A percentile compares a stretch with the other conserved stretches of the same genome.
These are phyloP conservation scores for Oxyria digyna DNA, from an alignment of 148 eudicot species.

Conservation along the genomic window DNA sequence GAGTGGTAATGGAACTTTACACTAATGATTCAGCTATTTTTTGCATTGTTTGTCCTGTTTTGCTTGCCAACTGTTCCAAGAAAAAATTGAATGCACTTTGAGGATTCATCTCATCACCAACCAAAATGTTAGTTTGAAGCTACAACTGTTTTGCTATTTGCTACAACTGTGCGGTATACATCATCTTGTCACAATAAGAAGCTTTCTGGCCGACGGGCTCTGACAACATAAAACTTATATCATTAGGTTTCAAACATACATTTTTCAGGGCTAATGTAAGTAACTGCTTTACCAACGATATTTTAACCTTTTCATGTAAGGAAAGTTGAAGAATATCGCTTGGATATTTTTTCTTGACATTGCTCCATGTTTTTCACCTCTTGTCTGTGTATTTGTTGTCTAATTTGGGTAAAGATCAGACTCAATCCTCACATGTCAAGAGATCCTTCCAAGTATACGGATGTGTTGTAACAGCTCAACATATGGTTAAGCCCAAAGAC, in stretches of 20 bases:
- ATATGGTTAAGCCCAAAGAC: slow-evolving; percentile 75
- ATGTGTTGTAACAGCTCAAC: slow-evolving; percentile 76
- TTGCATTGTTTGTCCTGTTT: background rate
- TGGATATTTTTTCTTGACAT: background rate
- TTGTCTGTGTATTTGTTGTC: background rate
- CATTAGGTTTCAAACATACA: background rate
- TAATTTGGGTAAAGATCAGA: slow-evolving; percentile 26
- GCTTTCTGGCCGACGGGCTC: background rate
- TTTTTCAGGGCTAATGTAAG: background rate
- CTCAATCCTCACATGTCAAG: slow-evolving; percentile 27
- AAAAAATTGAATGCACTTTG: background rate
- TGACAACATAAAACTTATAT: background rate
- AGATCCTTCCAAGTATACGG: slow-evolving; percentile 90
- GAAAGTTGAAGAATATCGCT: background rate
- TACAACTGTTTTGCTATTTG: background rate
- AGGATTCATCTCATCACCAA: background rate
- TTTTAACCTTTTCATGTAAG: background rate
- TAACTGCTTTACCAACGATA: background rate
- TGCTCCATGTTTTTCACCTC: background rate
- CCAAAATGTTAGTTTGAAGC: background rate
- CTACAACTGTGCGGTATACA: background rate
- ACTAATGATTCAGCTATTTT: background rate
- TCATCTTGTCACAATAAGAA: no score
- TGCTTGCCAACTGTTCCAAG: background rate
- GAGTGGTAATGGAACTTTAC: slow-evolving; percentile 30